Evolutionary conservation across 2,329 filamentous ascomycete genomes (phyloP), one percentile per base, ranked within the genome.

Genomic region (Emergomyces pasteurianus): DNA sequence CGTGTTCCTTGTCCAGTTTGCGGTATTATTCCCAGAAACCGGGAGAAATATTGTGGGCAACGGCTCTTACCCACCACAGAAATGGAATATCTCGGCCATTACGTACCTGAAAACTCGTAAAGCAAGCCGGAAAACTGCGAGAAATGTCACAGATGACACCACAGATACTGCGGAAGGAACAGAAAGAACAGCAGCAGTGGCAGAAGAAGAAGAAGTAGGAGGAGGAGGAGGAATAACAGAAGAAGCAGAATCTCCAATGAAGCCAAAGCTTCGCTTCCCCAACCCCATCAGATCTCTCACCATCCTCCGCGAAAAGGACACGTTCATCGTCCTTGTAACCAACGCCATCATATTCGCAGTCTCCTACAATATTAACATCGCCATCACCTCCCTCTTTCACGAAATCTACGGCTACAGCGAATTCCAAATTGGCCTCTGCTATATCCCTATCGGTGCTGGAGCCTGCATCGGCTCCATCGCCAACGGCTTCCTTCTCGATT

Each of bases 401-500:
- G 62, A 73, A 6, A 73, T 78, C 2, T 83, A 82, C 63, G 67
- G 70, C 26, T 78, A 80, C 66, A 73, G 74, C 65, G 73, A 79
- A 58, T 72, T 82, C 12, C 72, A 82, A 62, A 74, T 80, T 47
- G 74, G 71, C 3, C 66, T 78, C 4, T 72, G 69, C 65, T 66
- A 28, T 58, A 69, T 69, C 74, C 50, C 60, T 69, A 75, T 21
- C 63, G 67, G 67, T 60, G 62, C 10, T 60, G 66, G 26, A 58
- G 66, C 26, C 49, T 52, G n/a, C 31, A 18, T 65, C 0, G 64
- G 67, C n/a, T 62, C 67, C 6, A 65, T 69, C 28, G 62, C 75
- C 18, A 73, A 70, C 40, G 87, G 89, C 5, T 77, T 78, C 1
- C 65, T 84, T 1, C 79, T 89, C 42, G 87, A 90, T 71, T 85